Percentiles rank a stretch among this genome's conserved stretches.
Evolutionary conservation across 2,329 filamentous ascomycete genomes (phyloP).

Genomic region (Ophiobolus disseminans): DNA sequence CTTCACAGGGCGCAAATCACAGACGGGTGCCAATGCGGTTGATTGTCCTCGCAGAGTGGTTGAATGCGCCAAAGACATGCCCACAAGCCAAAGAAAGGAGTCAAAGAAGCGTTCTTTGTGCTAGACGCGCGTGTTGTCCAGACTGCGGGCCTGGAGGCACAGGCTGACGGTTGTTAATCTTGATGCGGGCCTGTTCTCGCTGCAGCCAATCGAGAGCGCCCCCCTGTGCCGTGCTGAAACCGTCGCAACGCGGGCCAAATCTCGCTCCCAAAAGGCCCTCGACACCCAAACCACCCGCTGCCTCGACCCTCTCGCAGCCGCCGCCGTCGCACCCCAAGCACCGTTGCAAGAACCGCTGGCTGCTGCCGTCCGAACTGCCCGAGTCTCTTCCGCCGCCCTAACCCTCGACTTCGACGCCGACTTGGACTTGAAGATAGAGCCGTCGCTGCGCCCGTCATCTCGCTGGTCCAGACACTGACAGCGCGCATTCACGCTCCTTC

Average conservation of each 20-base stretch:
- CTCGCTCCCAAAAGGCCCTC: conserved; percentile 23
- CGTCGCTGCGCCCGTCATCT: conserved; percentile 5
- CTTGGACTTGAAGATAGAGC: too few species aligned
- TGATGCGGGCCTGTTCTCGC: conserved; percentile 14
- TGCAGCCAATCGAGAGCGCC: conserved; percentile 19
- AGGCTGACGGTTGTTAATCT: conserved; percentile 35
- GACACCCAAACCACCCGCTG: conserved; percentile 20
- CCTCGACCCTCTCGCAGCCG: conserved; percentile 24
- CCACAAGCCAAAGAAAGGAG: too few species aligned
- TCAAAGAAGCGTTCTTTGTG: not conserved
- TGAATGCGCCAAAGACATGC: too few species aligned
- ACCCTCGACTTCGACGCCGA: conserved; percentile 1
- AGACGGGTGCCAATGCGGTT: too few species aligned
- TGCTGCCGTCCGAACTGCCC: conserved; percentile 10
- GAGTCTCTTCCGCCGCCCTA: conserved; percentile 4
- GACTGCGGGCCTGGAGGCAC: conserved; percentile 18
- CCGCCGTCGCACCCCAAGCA: conserved; percentile 11
- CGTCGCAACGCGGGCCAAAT: conserved; percentile 23
- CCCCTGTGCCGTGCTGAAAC: conserved; percentile 31
- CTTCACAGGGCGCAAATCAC: too few species aligned
- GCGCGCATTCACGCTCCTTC: conserved; percentile 10
- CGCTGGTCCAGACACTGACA: conserved; percentile 13
- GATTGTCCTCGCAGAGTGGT: too few species aligned
- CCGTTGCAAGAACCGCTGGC: conserved; percentile 9
- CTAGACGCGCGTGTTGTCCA: too few species aligned